Percentiles rank a stretch among this genome's conserved stretches.
phyloP scores from a whole-genome alignment of 1,284 basidiomycete species.

The Trametes hirsuta region DNA sequence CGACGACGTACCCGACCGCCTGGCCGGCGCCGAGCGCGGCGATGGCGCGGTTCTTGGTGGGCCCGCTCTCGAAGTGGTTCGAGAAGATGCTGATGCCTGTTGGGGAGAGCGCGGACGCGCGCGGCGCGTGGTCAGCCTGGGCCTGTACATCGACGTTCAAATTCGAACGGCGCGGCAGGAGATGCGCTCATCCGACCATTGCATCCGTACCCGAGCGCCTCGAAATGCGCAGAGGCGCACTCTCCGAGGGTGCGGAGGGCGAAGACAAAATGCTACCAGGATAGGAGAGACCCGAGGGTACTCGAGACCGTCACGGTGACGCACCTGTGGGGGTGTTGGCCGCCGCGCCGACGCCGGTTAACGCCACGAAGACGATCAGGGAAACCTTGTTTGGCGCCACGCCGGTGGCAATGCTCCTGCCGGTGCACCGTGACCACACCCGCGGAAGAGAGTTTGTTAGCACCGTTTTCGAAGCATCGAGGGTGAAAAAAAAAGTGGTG shows the following conservation, averaged over 20 bases:
- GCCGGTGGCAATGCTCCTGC: slow-evolving; percentile 38
- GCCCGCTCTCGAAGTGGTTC: slow-evolving; percentile 31
- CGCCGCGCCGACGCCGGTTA: slow-evolving; percentile 38
- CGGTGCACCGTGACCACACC: background rate
- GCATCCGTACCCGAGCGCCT: background rate
- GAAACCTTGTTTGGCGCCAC: slow-evolving; percentile 30
- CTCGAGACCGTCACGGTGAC: background rate
- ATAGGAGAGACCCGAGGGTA: no score
- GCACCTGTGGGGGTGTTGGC: slow-evolving; percentile 16
- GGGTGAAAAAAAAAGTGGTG: background rate
- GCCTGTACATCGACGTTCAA: no score
- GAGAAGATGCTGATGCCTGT: slow-evolving; percentile 34
- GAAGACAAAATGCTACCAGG: no score
- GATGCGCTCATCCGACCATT: background rate
- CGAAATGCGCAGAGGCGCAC: background rate
- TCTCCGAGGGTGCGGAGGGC: background rate
- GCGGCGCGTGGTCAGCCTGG: no score
- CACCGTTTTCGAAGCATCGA: background rate
- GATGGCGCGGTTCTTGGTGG: slow-evolving; percentile 36
- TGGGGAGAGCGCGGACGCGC: background rate
- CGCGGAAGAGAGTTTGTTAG: no score
- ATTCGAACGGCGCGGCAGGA: background rate
- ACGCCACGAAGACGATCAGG: slow-evolving; percentile 37
- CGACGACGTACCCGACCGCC: slow-evolving; percentile 39
- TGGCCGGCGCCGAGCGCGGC: slow-evolving; percentile 39